Conservation (phyloP, 805 yeast genomes). For the Wickerhamomyces sydowiorum region DNA sequence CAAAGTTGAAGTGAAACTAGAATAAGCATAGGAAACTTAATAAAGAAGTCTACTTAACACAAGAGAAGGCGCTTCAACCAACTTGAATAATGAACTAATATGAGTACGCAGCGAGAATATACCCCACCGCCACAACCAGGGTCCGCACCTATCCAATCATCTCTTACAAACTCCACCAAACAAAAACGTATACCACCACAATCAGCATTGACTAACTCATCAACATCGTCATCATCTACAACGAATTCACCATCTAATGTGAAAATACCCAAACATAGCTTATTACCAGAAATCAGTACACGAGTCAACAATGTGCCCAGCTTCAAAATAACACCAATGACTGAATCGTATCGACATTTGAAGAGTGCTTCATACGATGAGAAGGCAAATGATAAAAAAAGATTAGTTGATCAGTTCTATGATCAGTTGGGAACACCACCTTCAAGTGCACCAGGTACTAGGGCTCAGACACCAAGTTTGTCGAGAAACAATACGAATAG, state of each 20-base stretch:
- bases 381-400: neutral
- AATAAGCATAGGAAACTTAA: neutral
- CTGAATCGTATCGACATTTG: neutral
- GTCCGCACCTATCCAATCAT: neutral
- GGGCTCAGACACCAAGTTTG: neutral
- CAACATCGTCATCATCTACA: neutral
- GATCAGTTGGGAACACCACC: neutral
- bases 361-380: neutral
- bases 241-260: neutral
- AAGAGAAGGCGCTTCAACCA: neutral
- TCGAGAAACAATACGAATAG: neutral
- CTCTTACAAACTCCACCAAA: neutral
- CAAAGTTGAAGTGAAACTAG: neutral
- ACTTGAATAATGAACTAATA: neutral
- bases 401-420: slow-evolving; percentile 2
- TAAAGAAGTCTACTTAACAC: neutral
- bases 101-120: neutral
- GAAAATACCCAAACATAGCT: neutral
- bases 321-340: neutral
- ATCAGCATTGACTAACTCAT: neutral
- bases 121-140: neutral
- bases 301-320: neutral
- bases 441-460: neutral
- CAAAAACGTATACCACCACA: neutral
- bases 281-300: neutral